phyloP scores from a whole-genome alignment of 73 alveolate species.

The Symbiodinium natans region DNA sequence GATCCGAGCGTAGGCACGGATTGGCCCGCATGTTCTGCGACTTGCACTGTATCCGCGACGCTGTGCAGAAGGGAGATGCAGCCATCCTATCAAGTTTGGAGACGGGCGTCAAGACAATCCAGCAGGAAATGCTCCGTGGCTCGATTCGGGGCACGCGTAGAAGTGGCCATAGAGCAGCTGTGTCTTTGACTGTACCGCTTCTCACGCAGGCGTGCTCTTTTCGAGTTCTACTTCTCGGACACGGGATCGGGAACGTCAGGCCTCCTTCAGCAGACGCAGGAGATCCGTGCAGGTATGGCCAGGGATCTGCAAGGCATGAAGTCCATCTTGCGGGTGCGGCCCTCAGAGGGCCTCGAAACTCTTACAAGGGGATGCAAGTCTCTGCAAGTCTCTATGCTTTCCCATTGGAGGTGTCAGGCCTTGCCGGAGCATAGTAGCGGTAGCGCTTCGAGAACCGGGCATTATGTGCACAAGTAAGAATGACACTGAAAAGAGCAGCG shows the following conservation, averaged over 20 bases:
- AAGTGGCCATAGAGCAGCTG: too few species aligned
- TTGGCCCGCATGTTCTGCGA: neutral
- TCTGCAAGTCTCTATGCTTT: too few species aligned
- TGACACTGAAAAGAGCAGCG: too few species aligned
- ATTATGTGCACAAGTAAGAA: too few species aligned
- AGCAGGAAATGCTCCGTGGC: neutral
- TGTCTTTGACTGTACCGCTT: neutral
- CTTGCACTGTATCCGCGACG: neutral
- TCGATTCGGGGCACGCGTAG: neutral
- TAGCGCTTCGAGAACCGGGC: too few species aligned
- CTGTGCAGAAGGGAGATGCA: neutral
- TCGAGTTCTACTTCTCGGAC: neutral
- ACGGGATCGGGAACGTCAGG: neutral
- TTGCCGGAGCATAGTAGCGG: too few species aligned
- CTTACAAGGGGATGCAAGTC: too few species aligned
- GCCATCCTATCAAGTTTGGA: neutral
- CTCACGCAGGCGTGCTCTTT: neutral
- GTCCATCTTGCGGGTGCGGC: neutral
- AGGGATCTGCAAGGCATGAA: neutral
- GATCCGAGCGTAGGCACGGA: neutral
- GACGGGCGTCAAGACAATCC: neutral
- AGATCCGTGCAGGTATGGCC: neutral
- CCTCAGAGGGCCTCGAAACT: too few species aligned
- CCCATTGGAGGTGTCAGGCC: too few species aligned
- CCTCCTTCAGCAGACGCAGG: neutral